These are phyloP conservation scores for Colletotrichum australisinense DNA, from an alignment of 2,329 filamentous ascomycete species.

Conservation along the genomic window DNA sequence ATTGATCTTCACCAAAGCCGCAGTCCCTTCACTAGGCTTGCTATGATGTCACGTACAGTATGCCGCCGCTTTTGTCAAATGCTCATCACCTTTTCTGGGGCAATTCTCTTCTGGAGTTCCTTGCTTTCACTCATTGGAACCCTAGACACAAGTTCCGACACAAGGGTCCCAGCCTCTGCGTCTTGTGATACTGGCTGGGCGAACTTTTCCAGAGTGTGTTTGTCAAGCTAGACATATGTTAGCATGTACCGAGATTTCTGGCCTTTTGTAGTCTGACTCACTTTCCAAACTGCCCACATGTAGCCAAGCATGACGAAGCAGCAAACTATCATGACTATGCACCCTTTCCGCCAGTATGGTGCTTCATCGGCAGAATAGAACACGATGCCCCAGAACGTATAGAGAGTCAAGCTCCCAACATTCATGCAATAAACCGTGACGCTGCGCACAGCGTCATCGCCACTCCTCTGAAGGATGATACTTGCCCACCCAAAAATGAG, in stretches of 20 bases:
- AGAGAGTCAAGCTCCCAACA: constrained; percentile 48
- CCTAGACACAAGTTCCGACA: neutral
- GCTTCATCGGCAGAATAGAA: constrained; percentile 50
- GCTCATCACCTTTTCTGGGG: neutral
- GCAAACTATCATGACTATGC: constrained; percentile 46
- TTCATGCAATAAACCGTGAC: constrained; percentile 53
- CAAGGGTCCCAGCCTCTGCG: neutral
- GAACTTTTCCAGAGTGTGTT: neutral
- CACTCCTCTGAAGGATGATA: constrained; percentile 47
- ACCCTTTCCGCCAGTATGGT: constrained; percentile 49
- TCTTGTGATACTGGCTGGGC: neutral
- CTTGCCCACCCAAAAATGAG: constrained; percentile 53
- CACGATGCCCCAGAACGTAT: constrained; percentile 52
- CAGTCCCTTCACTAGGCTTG: neutral
- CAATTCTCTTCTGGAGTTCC: neutral
- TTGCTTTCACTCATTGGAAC: neutral
- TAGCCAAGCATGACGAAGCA: constrained; percentile 33
- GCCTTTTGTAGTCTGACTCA: neutral
- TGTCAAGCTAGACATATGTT: neutral
- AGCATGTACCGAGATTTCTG: neutral
- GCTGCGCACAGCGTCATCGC: constrained; percentile 50
- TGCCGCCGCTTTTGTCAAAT: neutral
- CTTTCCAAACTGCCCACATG: constrained; percentile 31
- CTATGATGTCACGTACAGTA: neutral
- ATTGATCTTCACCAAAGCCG: neutral